Percentiles rank a stretch among this genome's conserved stretches.
Conservation (phyloP, 2,329 filamentous ascomycete species). For the Cytospora schulzeri region DNA sequence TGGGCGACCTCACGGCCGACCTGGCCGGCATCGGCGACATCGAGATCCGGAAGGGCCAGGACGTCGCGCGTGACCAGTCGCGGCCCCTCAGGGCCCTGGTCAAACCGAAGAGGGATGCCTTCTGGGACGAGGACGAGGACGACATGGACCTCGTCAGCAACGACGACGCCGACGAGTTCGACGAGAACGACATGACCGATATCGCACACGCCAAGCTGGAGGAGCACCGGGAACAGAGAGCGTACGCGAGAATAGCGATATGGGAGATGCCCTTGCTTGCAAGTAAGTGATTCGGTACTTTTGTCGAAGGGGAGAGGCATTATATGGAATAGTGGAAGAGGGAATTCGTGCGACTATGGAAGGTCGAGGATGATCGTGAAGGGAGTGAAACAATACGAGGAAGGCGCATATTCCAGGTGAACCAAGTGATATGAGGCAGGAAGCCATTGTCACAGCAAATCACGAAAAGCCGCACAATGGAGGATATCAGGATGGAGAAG, state of each 20-base stretch:
- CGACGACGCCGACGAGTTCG: constrained; percentile 60
- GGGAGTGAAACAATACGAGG: background rate
- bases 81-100: constrained; percentile 31
- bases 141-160: constrained; percentile 52
- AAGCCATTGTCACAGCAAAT: background rate
- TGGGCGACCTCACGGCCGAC: constrained; percentile 14
- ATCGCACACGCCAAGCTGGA: constrained; percentile 87
- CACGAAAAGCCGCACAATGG: background rate
- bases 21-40: constrained; percentile 27
- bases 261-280: constrained; percentile 95
- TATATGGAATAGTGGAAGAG: background rate
- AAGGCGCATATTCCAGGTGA: background rate
- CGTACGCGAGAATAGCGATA: constrained; percentile 82
- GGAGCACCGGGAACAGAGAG: constrained; percentile 81
- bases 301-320: background rate
- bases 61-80: background rate
- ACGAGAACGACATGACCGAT: constrained; percentile 81
- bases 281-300: constrained; percentile 61
- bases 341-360: background rate
- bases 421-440: background rate
- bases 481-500: background rate
- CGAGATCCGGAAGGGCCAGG: constrained; percentile 30
- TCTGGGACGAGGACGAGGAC: constrained; percentile 54
- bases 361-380: background rate
- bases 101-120: constrained; percentile 39